phyloP scores from a whole-genome alignment of 176 grass and related monocot genomes.

The Eragrostis curvula region DNA sequence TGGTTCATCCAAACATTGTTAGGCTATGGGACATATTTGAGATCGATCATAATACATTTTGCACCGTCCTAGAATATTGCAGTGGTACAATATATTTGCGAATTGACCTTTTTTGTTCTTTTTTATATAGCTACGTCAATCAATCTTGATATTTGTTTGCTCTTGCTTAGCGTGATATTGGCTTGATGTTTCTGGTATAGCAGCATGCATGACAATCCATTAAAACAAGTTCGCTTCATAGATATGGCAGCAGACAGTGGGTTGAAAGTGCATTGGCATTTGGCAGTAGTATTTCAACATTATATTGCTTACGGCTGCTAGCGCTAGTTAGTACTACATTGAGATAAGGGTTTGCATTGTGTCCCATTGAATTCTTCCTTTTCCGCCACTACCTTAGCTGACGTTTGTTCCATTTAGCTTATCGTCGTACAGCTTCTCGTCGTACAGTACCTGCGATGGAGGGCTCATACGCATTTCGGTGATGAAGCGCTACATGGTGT shows the following conservation, averaged over 20 bases:
- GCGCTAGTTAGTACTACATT: background rate
- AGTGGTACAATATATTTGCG: conserved; percentile 68
- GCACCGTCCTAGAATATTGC: conserved; percentile 97
- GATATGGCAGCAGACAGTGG: background rate
- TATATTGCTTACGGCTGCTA: background rate
- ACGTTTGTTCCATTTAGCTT: background rate
- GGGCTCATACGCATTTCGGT: too few relatives aligned
- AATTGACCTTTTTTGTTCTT: conserved; percentile 5
- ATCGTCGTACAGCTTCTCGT: too few relatives aligned
- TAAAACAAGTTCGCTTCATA: background rate
- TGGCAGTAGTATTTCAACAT: background rate
- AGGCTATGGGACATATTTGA: conserved; percentile 99
- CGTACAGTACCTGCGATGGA: too few relatives aligned
- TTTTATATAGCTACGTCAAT: conserved; percentile 28
- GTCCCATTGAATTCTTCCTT: conserved; percentile 16
- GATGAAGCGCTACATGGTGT: too few relatives aligned
- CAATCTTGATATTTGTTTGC: background rate
- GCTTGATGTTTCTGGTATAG: background rate
- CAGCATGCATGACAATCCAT: background rate
- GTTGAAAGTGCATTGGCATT: background rate
- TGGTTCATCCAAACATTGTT: conserved; percentile 97
- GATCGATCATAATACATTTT: conserved; percentile 98
- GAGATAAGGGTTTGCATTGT: conserved; percentile 14
- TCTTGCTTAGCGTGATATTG: background rate
- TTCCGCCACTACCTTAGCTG: conserved; percentile 22